These are phyloP conservation scores for Leishmania mexicana DNA, from an alignment of 208 protist species.

Conservation along the genomic window DNA sequence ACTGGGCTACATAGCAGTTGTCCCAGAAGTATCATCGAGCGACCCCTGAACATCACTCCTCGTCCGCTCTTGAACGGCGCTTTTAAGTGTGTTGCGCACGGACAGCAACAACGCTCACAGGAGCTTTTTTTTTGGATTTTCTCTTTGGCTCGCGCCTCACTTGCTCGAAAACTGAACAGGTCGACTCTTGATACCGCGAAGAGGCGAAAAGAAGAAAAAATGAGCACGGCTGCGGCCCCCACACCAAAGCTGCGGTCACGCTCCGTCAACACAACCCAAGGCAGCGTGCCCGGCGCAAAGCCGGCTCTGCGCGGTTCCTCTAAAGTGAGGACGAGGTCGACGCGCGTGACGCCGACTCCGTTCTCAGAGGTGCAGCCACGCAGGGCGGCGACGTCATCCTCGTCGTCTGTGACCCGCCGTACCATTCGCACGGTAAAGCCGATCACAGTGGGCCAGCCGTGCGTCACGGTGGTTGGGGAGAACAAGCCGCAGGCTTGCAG, in stretches of 20 bases:
- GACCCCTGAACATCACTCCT: not conserved
- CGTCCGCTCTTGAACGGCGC: not conserved
- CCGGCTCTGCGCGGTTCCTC: not conserved
- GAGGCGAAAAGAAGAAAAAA: not conserved
- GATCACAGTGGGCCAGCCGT: not conserved
- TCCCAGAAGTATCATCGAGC: not conserved
- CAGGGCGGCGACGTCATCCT: not conserved
- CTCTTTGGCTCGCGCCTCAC: not conserved
- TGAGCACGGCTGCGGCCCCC: conserved; percentile 12
- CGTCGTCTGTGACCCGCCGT: conserved; percentile 11
- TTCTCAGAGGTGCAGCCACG: conserved; percentile 8
- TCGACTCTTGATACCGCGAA: not conserved
- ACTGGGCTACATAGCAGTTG: not conserved
- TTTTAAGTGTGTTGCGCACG: not conserved
- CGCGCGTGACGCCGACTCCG: conserved; percentile 4
- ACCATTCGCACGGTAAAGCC: conserved; percentile 6
- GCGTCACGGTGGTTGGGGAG: not conserved
- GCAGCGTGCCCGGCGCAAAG: not conserved
- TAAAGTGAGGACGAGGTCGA: conserved; percentile 7
- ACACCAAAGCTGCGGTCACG: conserved; percentile 21
- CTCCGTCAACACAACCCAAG: conserved; percentile 22
- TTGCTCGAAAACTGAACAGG: not conserved
- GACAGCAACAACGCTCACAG: not conserved
- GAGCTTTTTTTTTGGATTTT: conserved; percentile 1
- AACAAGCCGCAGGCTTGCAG: not conserved